Evolutionary conservation across 169 alveolate species (phyloP), one percentile per base, ranked within the genome.

Genomic region (Babesia microti): DNA sequence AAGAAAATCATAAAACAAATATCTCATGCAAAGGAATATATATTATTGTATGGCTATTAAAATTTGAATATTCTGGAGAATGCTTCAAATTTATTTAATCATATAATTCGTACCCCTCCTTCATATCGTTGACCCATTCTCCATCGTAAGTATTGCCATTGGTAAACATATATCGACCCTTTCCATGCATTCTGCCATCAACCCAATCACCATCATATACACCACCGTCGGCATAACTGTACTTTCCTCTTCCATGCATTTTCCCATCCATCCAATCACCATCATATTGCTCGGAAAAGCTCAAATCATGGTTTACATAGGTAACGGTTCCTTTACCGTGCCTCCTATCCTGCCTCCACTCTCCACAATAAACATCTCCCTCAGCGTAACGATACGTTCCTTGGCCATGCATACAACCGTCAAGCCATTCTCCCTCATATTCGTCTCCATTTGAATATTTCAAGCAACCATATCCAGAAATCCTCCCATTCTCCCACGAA

Each of bases 141-240:
- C 98, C 98, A 28, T 87, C 96, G 60, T 89, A 89, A 42, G 67
- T 68, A 72, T 89, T 89, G 29, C 93, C 93, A 58, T 89, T 81
- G 29, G 92, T 89, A 48, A 79, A 89, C 33, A 78, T 74, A 52
- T 88, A 84, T 37, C 66, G 81, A 45, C 97, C 98, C 51, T 79
- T 85, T 27, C 96, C 95, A 54, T 80, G 95, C 94, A 84, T 85
- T 54, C 86, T 84, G 35, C 93, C 97, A 47, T 86, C 90, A 24
- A 60, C 68, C 98, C 98, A 94, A 47, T 89, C 92, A 3, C 97
- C 98, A 54, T 87, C 93, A 73, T 91, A 94, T 15, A 82, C 78
- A 21, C 96, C 95, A 2, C 94, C 94, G 55, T 89, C 95, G 40
- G 89, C 84, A 63, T 83, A 90, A 45, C 69, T 68, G 79, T 90